Evolutionary conservation across 2,329 filamentous ascomycete genomes (phyloP).

Genomic region (Venturia oleaginea): DNA sequence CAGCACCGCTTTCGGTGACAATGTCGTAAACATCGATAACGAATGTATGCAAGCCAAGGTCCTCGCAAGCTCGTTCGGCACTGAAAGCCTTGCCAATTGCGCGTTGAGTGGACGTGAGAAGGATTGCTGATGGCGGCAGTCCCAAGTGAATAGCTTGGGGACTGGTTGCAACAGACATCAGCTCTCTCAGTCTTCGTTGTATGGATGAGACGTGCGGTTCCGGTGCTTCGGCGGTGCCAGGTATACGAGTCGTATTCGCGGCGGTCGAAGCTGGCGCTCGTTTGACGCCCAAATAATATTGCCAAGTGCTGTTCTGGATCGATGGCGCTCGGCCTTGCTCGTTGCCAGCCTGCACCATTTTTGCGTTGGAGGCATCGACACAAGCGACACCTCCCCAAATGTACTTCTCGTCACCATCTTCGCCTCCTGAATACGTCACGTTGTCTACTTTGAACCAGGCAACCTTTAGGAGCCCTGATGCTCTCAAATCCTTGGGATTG

Average conservation of each 20-base stretch:
- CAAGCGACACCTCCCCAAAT: constrained; percentile 79
- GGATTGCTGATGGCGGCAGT: constrained; percentile 78
- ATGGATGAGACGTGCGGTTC: constrained; percentile 36
- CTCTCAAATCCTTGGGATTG: constrained; percentile 27
- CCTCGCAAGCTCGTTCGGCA: constrained; percentile 67
- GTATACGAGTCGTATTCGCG: neutral
- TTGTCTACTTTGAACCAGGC: constrained; percentile 91
- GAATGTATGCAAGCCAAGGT: constrained; percentile 86
- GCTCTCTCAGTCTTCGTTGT: constrained; percentile 62
- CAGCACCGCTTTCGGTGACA: constrained; percentile 78
- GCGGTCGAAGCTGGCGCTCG: constrained; percentile 32
- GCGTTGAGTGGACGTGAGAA: constrained; percentile 84
- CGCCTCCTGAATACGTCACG: constrained; percentile 50
- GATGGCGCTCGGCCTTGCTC: constrained; percentile 74
- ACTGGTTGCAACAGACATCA: constrained; percentile 83
- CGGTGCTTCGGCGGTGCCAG: constrained; percentile 27
- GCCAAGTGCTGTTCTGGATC: constrained; percentile 69
- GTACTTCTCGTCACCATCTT: constrained; percentile 55
- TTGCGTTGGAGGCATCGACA: constrained; percentile 77
- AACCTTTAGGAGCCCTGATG: constrained; percentile 37
- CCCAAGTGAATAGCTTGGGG: constrained; percentile 76
- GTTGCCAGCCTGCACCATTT: constrained; percentile 85
- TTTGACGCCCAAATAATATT: constrained; percentile 77
- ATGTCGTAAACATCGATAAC: constrained; percentile 88
- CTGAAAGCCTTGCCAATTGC: constrained; percentile 86